These are phyloP conservation scores for Fraxinus floribunda DNA, from an alignment of 305 asterid species.

Conservation along the genomic window DNA sequence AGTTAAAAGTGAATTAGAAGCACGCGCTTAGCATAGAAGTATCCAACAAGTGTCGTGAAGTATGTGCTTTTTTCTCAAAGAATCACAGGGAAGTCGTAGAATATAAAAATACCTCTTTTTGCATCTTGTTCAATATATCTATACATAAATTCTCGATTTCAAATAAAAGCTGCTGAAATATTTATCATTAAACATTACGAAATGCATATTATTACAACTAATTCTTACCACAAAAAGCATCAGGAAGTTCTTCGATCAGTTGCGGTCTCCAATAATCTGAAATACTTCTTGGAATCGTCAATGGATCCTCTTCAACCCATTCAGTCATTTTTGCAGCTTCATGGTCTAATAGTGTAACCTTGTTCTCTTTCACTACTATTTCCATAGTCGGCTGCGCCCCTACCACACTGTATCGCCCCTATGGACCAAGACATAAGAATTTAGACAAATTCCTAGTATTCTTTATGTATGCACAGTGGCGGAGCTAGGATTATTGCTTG, in stretches of 20 bases:
- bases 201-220: background rate
- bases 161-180: background rate
- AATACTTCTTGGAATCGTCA: slow-evolving; percentile 59
- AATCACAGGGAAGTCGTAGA: background rate
- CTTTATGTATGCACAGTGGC: background rate
- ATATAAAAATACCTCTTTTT: background rate
- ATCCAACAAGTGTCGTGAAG: background rate
- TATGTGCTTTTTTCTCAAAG: background rate
- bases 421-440: slow-evolving; percentile 7
- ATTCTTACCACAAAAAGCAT: slow-evolving; percentile 71
- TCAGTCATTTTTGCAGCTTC: slow-evolving; percentile 38
- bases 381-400: slow-evolving; percentile 84
- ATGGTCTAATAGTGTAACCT: slow-evolving; percentile 70
- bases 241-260: slow-evolving; percentile 61
- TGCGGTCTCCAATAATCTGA: slow-evolving; percentile 75
- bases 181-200: background rate
- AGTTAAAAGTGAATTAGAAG: background rate
- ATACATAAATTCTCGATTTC: background rate
- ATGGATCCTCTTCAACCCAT: slow-evolving; percentile 64
- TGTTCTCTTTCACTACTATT: slow-evolving; percentile 67
- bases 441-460: background rate
- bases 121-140: background rate
- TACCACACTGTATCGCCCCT: slow-evolving; percentile 90
- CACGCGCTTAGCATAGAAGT: background rate
- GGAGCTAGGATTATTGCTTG: background rate